Conservation (phyloP, 2,329 filamentous ascomycete genomes). For the Akanthomyces muscarius region DNA sequence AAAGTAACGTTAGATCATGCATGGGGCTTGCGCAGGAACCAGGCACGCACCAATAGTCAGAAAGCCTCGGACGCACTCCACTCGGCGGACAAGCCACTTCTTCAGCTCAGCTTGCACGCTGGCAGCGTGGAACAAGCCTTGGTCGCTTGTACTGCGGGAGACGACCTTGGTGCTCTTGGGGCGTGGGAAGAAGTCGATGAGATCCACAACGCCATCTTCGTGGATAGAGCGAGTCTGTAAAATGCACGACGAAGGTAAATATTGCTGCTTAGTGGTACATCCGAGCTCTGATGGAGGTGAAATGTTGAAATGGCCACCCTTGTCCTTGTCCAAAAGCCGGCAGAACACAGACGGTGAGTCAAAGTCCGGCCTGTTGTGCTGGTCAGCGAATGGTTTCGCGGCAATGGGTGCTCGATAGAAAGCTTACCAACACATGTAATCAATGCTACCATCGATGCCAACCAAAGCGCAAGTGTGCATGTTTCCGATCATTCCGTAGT, state of each 20-base stretch:
- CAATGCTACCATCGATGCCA: slow-evolving; percentile 68
- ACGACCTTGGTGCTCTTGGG: slow-evolving; percentile 56
- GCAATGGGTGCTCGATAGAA: not conserved
- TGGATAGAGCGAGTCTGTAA: slow-evolving; percentile 74
- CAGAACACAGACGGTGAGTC: slow-evolving; percentile 75
- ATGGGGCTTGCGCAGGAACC: not conserved
- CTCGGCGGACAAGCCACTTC: slow-evolving; percentile 65
- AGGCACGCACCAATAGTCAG: slow-evolving; percentile 51
- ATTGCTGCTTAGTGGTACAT: slow-evolving; percentile 72
- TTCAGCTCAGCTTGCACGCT: slow-evolving; percentile 60
- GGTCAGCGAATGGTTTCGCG: slow-evolving; percentile 1
- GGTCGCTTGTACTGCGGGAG: slow-evolving; percentile 39
- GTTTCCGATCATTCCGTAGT: slow-evolving; percentile 77
- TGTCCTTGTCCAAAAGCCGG: slow-evolving; percentile 68
- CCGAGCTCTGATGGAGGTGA: slow-evolving; percentile 46
- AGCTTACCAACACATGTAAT: slow-evolving; percentile 71
- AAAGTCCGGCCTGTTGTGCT: slow-evolving; percentile 62
- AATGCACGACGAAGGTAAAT: slow-evolving; percentile 70
- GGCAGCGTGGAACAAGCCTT: slow-evolving; percentile 49
- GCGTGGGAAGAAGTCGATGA: slow-evolving; percentile 73
- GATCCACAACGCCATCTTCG: slow-evolving; percentile 68
- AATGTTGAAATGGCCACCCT: slow-evolving; percentile 70
- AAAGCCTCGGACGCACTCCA: slow-evolving; percentile 67
- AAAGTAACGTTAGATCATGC: slow-evolving; percentile 13
- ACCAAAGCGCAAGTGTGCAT: slow-evolving; percentile 76